Conservation (phyloP, 176 grass and related monocot genomes). For the Dendrocalamus sinicus region DNA sequence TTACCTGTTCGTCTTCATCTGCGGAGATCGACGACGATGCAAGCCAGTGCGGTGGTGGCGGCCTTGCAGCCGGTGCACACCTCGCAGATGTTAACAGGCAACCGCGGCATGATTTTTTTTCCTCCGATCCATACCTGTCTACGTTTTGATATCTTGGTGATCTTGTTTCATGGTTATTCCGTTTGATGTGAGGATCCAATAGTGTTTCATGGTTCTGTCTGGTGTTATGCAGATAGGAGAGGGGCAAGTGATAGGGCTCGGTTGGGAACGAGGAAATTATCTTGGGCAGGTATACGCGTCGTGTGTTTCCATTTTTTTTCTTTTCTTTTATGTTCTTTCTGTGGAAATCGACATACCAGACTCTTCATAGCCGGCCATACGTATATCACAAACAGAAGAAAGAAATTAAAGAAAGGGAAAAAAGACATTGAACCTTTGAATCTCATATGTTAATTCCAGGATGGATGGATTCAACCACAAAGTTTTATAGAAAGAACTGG, state of each 20-base stretch:
- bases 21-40: slow-evolving; percentile 13
- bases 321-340: not conserved
- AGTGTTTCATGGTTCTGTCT: not conserved
- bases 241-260: not conserved
- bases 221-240: slow-evolving; percentile 38
- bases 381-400: not conserved
- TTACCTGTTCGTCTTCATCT: not conserved
- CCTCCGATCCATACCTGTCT: not conserved
- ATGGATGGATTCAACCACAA: not conserved
- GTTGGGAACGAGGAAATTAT: not conserved
- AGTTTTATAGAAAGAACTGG: not conserved
- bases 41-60: not conserved
- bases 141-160: not conserved
- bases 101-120: not conserved
- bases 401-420: not conserved
- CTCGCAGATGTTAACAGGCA: slow-evolving; percentile 33
- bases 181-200: not conserved
- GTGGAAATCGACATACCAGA: not conserved
- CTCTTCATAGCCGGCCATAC: not conserved
- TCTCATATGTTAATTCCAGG: not conserved
- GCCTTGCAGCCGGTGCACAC: not conserved
- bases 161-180: not conserved
- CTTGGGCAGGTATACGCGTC: slow-evolving; percentile 33
- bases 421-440: not conserved
- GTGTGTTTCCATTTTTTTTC: not conserved